Evolutionary conservation across 257 asterid genomes (phyloP).

Genomic region (Phtheirospermum japonicum): DNA sequence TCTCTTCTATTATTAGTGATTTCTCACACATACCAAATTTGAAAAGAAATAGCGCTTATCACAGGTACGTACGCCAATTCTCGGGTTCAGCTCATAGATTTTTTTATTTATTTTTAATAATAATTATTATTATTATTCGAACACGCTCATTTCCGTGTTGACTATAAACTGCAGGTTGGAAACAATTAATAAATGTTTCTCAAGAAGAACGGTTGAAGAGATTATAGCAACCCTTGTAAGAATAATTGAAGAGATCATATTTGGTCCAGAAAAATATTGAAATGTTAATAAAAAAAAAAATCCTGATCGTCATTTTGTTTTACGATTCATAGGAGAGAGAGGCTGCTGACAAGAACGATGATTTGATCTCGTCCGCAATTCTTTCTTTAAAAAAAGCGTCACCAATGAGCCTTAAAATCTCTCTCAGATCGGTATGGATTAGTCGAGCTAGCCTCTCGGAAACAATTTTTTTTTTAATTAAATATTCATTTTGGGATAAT

Average conservation of each 20-base stretch:
- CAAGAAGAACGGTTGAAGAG: constrained; percentile 69
- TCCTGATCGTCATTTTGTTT: no score
- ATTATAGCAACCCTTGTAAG: constrained; percentile 73
- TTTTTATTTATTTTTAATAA: no score
- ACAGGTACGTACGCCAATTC: constrained; percentile 48
- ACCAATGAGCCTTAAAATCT: constrained; percentile 83
- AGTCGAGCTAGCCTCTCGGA: neutral
- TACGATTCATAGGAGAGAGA: constrained; percentile 51
- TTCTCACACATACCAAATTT: constrained; percentile 57
- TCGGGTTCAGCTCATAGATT: neutral
- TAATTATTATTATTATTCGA: neutral
- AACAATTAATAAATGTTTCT: constrained; percentile 61
- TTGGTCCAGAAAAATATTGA: no score
- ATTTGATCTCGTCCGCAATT: constrained; percentile 67
- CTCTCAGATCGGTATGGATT: constrained; percentile 66
- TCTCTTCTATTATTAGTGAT: constrained; percentile 51
- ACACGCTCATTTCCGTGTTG: no score
- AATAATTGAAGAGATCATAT: neutral
- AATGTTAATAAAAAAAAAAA: no score
- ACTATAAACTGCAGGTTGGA: constrained; percentile 58
- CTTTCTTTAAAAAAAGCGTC: constrained; percentile 74
- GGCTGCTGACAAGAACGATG: constrained; percentile 45
- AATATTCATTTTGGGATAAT: no score
- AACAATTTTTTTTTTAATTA: no score
- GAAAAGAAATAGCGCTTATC: constrained; percentile 57